Evolutionary conservation across 2,329 filamentous ascomycete species (phyloP).

Genomic region (Lachnellula subtilissima): DNA sequence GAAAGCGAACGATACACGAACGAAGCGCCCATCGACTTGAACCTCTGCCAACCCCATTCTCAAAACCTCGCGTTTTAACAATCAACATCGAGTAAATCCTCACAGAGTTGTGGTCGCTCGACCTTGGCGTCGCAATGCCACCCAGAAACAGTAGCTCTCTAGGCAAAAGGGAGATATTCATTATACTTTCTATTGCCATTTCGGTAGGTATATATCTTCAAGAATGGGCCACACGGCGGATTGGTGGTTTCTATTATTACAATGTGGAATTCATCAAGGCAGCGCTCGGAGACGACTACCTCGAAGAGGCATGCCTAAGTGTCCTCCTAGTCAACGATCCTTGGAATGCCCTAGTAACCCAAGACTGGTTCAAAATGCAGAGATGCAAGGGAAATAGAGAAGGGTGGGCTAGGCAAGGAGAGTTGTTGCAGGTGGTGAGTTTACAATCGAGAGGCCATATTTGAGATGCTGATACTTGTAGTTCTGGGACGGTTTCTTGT

Average conservation of each 20-base stretch:
- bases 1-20: too few species aligned
- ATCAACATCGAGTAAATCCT: too few species aligned
- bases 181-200: background rate
- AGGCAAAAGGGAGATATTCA: background rate
- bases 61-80: too few species aligned
- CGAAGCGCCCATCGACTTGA: too few species aligned
- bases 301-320: background rate
- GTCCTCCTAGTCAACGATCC: constrained; percentile 2
- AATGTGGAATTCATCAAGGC: background rate
- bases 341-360: background rate
- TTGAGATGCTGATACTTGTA: background rate
- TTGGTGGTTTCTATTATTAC: constrained; percentile 1
- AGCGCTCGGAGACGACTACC: background rate
- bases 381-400: constrained; percentile 4
- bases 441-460: background rate
- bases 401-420: constrained; percentile 5
- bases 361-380: constrained; percentile 6
- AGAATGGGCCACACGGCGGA: background rate
- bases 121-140: background rate
- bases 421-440: constrained; percentile 1
- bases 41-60: too few species aligned
- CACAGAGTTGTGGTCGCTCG: background rate
- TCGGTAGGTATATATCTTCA: background rate
- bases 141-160: background rate
- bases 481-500: background rate